Percentiles rank a stretch among this genome's conserved stretches.
Evolutionary conservation across 345 rosid genomes (phyloP).

Genomic region (Odontarrhena argentea): DNA sequence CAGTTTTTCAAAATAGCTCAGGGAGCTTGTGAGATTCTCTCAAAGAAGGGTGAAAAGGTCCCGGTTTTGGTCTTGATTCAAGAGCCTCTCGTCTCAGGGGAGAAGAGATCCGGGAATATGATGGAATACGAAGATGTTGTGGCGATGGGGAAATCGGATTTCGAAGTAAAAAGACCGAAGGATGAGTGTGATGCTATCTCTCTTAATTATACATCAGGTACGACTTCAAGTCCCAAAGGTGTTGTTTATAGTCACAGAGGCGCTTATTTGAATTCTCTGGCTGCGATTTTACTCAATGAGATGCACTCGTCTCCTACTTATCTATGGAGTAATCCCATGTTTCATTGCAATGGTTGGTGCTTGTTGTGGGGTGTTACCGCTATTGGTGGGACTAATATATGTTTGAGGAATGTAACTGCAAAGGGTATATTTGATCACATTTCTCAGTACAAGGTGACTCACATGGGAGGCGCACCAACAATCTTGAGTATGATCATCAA

Average conservation of each 20-base stretch:
- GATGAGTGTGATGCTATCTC: constrained; percentile 81
- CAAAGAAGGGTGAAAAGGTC: constrained; percentile 34
- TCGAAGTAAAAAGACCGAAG: constrained; percentile 46
- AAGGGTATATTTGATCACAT: constrained; percentile 60
- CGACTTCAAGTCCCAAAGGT: constrained; percentile 88
- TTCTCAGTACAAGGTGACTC: constrained; percentile 59
- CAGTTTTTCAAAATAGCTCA: constrained; percentile 58
- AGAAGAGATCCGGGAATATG: constrained; percentile 7
- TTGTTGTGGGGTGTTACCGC: constrained; percentile 84
- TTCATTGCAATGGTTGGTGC: constrained; percentile 98
- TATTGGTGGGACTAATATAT: constrained; percentile 74
- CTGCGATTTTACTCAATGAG: constrained; percentile 56
- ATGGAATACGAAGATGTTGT: constrained; percentile 60
- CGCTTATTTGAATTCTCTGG: constrained; percentile 73
- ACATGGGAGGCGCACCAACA: constrained; percentile 87
- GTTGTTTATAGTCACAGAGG: constrained; percentile 91
- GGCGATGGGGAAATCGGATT: constrained; percentile 50
- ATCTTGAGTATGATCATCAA: constrained; percentile 68
- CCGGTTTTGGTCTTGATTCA: constrained; percentile 55
- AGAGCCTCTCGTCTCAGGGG: constrained; percentile 34
- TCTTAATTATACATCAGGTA: constrained; percentile 88
- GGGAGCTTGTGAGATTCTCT: constrained; percentile 57
- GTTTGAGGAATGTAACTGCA: constrained; percentile 63
- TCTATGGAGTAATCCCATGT: constrained; percentile 91
- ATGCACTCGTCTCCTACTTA: constrained; percentile 59